Evolutionary conservation across 2,329 filamentous ascomycete genomes (phyloP).

Genomic region (Hirsutella minnesotensis): DNA sequence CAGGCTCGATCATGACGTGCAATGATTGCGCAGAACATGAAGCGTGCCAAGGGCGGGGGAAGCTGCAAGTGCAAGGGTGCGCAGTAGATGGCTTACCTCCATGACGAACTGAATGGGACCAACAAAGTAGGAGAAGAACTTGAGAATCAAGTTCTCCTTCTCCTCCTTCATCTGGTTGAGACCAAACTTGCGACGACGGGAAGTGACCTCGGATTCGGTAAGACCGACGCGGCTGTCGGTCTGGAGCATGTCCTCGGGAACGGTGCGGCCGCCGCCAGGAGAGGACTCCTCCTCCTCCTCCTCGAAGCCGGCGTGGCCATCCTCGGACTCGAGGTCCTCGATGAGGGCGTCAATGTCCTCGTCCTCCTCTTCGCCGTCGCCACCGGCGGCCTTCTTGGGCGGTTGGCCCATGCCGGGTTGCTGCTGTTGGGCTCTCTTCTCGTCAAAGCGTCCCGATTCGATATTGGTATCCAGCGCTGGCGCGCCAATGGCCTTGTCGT

Average conservation of each 20-base stretch:
- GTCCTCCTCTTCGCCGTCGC: conserved; percentile 59
- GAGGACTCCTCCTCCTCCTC: conserved; percentile 41
- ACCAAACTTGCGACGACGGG: conserved; percentile 59
- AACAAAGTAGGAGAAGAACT: conserved; percentile 74
- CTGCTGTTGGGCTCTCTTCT: conserved; percentile 37
- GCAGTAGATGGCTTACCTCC: conserved; percentile 48
- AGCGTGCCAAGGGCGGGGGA: not conserved
- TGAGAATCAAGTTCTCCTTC: conserved; percentile 73
- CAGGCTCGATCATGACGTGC: too few relatives aligned
- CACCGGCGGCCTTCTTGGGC: conserved; percentile 33
- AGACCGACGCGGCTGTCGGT: conserved; percentile 66
- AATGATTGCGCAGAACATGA: not conserved
- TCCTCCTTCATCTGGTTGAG: conserved; percentile 87
- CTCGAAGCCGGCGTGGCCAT: conserved; percentile 55
- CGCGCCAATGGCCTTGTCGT: conserved; percentile 37
- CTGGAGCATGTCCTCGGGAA: conserved; percentile 65
- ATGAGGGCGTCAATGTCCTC: conserved; percentile 81
- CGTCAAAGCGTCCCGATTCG: conserved; percentile 52
- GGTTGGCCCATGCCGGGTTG: conserved; percentile 8
- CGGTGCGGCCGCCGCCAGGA: conserved; percentile 43
- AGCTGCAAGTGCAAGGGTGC: not conserved
- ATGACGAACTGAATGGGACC: conserved; percentile 91
- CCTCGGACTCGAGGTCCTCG: conserved; percentile 73
- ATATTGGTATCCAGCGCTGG: conserved; percentile 53
- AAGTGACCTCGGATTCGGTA: conserved; percentile 54